phyloP scores from a whole-genome alignment of 2,329 filamentous ascomycete species.

The Beauveria varroae region DNA sequence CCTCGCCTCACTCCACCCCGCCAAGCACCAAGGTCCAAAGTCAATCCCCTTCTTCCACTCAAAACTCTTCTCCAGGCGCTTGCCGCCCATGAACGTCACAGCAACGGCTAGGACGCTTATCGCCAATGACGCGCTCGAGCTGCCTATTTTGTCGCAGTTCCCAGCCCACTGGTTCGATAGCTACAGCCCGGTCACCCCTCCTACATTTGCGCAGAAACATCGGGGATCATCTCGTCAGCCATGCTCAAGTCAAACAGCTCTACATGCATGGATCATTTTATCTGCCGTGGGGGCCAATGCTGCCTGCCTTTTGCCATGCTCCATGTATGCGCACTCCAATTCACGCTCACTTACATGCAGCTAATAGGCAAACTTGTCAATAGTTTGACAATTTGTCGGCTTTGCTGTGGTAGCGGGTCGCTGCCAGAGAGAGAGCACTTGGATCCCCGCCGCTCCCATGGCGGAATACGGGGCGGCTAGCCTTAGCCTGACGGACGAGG shows the following conservation, averaged over 20 bases:
- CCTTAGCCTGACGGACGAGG: background rate
- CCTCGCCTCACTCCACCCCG: background rate
- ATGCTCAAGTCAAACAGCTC: background rate
- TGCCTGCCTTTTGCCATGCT: background rate
- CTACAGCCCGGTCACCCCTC: background rate
- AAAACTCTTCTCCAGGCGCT: constrained; percentile 1
- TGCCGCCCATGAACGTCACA: background rate
- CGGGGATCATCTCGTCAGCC: background rate
- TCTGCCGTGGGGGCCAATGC: background rate
- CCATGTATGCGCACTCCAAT: background rate
- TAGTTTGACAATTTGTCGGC: background rate
- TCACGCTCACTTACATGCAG: background rate
- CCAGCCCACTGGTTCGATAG: background rate
- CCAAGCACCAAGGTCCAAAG: background rate
- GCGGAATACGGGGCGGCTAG: background rate
- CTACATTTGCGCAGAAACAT: background rate
- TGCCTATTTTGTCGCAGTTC: background rate
- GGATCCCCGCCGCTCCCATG: background rate
- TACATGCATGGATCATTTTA: background rate
- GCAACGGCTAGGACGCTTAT: constrained; percentile 1
- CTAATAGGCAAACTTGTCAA: background rate
- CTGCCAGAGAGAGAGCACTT: background rate
- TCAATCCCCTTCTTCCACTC: background rate
- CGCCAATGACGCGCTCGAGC: constrained; percentile 7
- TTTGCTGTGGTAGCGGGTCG: background rate